A percentile compares a stretch with the other conserved stretches of the same genome.
Conservation (phyloP, 257 asterid species). For the Penstemon newberryi region DNA sequence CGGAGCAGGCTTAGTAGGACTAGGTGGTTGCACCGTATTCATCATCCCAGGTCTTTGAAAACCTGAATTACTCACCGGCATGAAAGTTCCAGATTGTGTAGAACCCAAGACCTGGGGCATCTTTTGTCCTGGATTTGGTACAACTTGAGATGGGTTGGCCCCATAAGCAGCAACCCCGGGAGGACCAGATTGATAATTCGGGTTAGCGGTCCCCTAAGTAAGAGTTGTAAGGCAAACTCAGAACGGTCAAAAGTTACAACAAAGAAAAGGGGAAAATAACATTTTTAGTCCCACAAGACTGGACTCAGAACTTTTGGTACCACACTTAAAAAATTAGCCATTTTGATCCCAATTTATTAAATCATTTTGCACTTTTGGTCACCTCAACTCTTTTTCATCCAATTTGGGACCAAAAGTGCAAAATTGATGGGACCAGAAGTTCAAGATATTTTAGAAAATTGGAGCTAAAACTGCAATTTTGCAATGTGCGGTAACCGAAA, state of each 20-base stretch:
- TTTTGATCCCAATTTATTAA: no score
- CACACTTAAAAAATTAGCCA: no score
- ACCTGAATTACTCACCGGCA: slow-evolving; percentile 57
- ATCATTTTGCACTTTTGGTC: no score
- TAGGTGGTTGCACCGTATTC: slow-evolving; percentile 66
- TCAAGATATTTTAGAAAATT: no score
- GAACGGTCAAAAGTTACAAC: slow-evolving; percentile 13
- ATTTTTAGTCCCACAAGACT: no score
- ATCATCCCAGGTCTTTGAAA: slow-evolving; percentile 72
- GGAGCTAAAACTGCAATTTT: no score
- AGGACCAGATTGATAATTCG: slow-evolving; percentile 66
- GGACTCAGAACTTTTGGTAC: no score
- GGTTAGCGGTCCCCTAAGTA: slow-evolving; percentile 52
- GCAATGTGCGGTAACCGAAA: no score
- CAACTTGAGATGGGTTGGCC: slow-evolving; percentile 47
- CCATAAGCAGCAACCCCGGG: slow-evolving; percentile 55
- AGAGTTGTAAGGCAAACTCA: slow-evolving; percentile 29
- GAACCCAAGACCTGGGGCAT: slow-evolving; percentile 68
- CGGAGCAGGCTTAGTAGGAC: slow-evolving; percentile 64
- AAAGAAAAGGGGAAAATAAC: neutral
- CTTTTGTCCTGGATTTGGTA: slow-evolving; percentile 54
- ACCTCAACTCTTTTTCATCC: no score
- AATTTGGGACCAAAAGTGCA: no score
- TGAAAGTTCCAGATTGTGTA: slow-evolving; percentile 61
- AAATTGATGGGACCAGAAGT: no score